A percentile compares a stretch with the other conserved stretches of the same genome.
These are phyloP conservation scores for Tagetes patula DNA, from an alignment of 129 eudicot genomes.

Conservation along the genomic window DNA sequence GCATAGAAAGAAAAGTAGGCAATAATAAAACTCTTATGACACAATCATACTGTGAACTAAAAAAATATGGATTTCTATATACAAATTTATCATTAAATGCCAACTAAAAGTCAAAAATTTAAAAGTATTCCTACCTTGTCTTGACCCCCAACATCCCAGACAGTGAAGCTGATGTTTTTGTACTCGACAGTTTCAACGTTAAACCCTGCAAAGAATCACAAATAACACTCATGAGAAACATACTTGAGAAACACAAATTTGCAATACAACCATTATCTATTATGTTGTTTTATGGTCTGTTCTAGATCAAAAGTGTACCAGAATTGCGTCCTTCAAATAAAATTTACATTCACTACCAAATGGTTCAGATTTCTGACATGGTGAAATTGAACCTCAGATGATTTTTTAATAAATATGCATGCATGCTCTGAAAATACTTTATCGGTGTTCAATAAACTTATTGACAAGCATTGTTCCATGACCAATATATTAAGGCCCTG, in stretches of 20 bases:
- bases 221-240: conserved; percentile 8
- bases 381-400: background rate
- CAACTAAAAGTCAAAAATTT: background rate
- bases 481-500: background rate
- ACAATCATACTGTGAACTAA: background rate
- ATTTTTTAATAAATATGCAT: background rate
- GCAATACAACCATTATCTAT: background rate
- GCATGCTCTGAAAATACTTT: background rate
- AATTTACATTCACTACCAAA: background rate
- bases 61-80: background rate
- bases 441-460: background rate
- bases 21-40: background rate
- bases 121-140: conserved; percentile 44
- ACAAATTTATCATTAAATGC: background rate
- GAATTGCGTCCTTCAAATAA: background rate
- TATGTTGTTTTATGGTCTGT: conserved; percentile 4
- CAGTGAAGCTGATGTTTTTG: conserved; percentile 59
- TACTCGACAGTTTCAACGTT: conserved; percentile 60
- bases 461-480: background rate
- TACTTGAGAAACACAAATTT: conserved; percentile 11
- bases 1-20: background rate
- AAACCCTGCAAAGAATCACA: conserved; percentile 39
- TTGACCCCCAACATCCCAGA: conserved; percentile 65
- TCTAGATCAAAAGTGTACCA: background rate
- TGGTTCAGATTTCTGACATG: background rate